These are phyloP conservation scores for Phaffomyces antillensis DNA, from an alignment of 805 yeast species.

Conservation along the genomic window DNA sequence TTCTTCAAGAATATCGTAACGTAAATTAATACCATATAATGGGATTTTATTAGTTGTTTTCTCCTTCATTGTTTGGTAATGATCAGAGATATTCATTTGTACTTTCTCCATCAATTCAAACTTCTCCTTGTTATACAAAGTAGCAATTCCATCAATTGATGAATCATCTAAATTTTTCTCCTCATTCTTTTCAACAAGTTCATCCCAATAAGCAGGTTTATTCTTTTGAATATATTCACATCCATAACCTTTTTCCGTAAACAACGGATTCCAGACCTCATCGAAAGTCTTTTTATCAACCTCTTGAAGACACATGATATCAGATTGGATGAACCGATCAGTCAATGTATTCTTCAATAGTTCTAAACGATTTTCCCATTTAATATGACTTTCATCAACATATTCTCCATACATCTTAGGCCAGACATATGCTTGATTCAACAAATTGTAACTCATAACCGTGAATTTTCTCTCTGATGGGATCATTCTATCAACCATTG, in stretches of 20 bases:
- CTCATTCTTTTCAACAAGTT: slow-evolving; percentile 15
- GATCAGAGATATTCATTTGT: slow-evolving; percentile 25
- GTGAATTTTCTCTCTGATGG: slow-evolving; percentile 1
- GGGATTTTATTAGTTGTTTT: slow-evolving; percentile 6
- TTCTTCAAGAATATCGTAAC: slow-evolving; percentile 5
- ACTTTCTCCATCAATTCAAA: slow-evolving; percentile 34
- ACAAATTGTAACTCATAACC: slow-evolving; percentile 37
- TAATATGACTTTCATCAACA: slow-evolving; percentile 37
- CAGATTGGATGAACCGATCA: slow-evolving; percentile 33
- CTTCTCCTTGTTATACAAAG: slow-evolving; percentile 42
- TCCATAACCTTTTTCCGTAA: slow-evolving; percentile 32
- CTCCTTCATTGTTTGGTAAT: slow-evolving; percentile 8
- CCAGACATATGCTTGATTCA: slow-evolving; percentile 56
- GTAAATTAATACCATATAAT: not conserved
- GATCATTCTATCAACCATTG: slow-evolving; percentile 1
- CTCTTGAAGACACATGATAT: slow-evolving; percentile 56
- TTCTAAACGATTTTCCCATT: slow-evolving; percentile 43
- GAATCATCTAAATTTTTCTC: slow-evolving; percentile 22
- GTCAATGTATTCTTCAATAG: slow-evolving; percentile 31
- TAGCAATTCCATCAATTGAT: slow-evolving; percentile 52
- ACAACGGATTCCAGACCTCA: slow-evolving; percentile 31
- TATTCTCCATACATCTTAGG: slow-evolving; percentile 45
- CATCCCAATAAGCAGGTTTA: slow-evolving; percentile 47
- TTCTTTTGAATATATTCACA: slow-evolving; percentile 43
- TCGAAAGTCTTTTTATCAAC: slow-evolving; percentile 37